Conservation (phyloP, 352 stramenopile species). For the Globisporangium spinosum region DNA sequence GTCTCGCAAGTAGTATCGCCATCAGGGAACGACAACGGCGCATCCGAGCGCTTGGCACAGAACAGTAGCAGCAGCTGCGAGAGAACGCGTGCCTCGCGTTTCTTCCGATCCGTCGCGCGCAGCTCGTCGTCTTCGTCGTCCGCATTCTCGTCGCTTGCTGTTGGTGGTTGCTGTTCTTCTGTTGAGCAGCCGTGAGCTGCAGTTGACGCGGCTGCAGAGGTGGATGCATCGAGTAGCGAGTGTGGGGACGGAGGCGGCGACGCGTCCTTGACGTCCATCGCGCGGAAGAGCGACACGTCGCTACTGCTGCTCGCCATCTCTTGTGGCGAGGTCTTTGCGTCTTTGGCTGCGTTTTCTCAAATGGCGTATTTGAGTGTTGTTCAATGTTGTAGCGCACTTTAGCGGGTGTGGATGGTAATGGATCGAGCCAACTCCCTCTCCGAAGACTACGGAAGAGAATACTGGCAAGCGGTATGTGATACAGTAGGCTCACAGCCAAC, state of each 20-base stretch:
- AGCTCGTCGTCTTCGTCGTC: constrained; percentile 4
- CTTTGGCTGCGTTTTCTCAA: constrained; percentile 4
- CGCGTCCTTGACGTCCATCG: constrained; percentile 8
- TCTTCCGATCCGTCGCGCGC: constrained; percentile 4
- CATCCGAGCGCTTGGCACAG: constrained; percentile 22
- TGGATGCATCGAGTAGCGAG: background rate
- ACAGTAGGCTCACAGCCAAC: background rate
- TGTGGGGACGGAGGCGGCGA: background rate
- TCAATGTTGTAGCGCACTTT: background rate
- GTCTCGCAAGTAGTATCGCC: background rate
- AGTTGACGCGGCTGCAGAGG: background rate
- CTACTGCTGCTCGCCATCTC: constrained; percentile 7
- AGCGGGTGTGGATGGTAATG: background rate
- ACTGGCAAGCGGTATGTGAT: background rate
- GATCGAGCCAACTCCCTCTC: background rate
- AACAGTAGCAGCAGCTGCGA: constrained; percentile 45
- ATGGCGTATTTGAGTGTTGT: background rate
- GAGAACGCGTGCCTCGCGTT: constrained; percentile 38
- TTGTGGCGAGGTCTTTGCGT: background rate
- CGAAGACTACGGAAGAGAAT: background rate
- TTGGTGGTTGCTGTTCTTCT: background rate
- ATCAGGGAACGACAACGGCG: background rate
- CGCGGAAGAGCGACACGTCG: constrained; percentile 12
- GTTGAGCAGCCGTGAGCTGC: background rate
- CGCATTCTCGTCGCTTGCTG: background rate